Conservation (phyloP, 2,329 filamentous ascomycete species). For the Apiospora phragmitis region DNA sequence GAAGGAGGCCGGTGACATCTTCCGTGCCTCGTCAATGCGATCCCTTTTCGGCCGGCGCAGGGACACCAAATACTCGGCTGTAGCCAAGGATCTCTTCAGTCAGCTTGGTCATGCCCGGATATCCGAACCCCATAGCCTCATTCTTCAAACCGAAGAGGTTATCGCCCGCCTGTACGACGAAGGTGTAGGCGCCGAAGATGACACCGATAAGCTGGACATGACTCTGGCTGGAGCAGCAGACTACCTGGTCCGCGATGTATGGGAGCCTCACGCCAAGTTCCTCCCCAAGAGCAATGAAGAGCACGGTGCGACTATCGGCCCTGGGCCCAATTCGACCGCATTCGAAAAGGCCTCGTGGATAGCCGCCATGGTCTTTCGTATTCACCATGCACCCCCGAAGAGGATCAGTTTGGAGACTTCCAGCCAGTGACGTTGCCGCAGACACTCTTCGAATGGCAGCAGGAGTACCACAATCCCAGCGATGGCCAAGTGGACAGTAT, state of each 20-base stretch:
- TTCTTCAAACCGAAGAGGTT: conserved; percentile 74
- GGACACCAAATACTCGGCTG: conserved; percentile 65
- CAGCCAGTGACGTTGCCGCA: conserved; percentile 63
- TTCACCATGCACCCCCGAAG: conserved; percentile 67
- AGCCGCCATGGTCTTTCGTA: conserved; percentile 73
- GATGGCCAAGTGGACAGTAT: conserved; percentile 66
- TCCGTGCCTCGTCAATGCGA: conserved; percentile 51
- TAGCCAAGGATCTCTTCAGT: conserved; percentile 71
- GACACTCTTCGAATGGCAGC: conserved; percentile 81
- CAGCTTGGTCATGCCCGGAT: conserved; percentile 59
- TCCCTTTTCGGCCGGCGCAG: conserved; percentile 42
- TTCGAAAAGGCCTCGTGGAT: conserved; percentile 78
- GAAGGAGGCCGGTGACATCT: conserved; percentile 57
- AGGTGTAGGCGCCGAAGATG: conserved; percentile 56
- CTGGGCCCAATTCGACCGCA: conserved; percentile 58
- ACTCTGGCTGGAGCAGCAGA: conserved; percentile 55
- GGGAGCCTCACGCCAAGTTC: conserved; percentile 54
- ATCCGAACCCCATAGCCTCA: conserved; percentile 68
- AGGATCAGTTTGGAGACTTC: conserved; percentile 38
- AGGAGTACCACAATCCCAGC: conserved; percentile 72
- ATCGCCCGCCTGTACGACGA: conserved; percentile 66
- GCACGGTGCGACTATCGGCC: conserved; percentile 64
- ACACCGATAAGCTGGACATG: conserved; percentile 56
- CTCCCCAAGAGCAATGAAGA: conserved; percentile 52
- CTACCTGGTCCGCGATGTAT: conserved; percentile 51